These are phyloP conservation scores for Trichoderma koningiopsis DNA, from an alignment of 2,329 filamentous ascomycete species.

Conservation along the genomic window DNA sequence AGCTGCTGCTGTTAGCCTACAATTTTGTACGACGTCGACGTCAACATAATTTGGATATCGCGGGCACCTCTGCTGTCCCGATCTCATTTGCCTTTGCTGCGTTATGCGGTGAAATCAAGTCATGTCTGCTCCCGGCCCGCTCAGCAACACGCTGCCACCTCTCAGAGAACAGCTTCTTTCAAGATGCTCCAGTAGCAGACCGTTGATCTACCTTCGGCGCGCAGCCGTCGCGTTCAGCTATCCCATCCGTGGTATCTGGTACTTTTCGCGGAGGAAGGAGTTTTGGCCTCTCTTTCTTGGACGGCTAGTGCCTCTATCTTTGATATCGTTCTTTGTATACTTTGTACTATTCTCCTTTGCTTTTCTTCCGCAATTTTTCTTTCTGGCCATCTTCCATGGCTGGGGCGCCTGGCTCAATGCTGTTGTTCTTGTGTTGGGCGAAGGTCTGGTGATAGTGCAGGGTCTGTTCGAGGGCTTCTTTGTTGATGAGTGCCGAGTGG, in stretches of 20 bases:
- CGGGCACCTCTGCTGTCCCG: neutral
- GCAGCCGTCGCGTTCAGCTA: conserved; percentile 54
- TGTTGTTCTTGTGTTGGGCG: conserved; percentile 82
- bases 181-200: conserved; percentile 37
- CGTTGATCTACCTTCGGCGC: conserved; percentile 44
- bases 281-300: conserved; percentile 80
- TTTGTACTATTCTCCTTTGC: conserved; percentile 84
- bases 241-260: conserved; percentile 74
- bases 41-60: neutral
- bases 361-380: conserved; percentile 85
- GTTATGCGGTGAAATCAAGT: neutral
- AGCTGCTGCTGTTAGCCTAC: neutral
- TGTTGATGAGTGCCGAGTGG: conserved; percentile 75
- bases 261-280: conserved; percentile 75
- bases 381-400: conserved; percentile 87
- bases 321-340: conserved; percentile 83
- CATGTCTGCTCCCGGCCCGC: conserved; percentile 3
- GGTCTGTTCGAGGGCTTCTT: conserved; percentile 78
- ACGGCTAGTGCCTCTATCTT: conserved; percentile 75
- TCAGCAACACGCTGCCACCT: neutral
- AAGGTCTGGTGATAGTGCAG: conserved; percentile 71
- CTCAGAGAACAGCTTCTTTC: neutral
- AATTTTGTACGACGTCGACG: neutral
- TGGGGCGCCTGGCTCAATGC: conserved; percentile 88
- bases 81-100: neutral